Percentiles rank a stretch among this genome's conserved stretches.
Evolutionary conservation across 1,284 basidiomycete genomes (phyloP).

Genomic region (Xerocomus nothofagi): DNA sequence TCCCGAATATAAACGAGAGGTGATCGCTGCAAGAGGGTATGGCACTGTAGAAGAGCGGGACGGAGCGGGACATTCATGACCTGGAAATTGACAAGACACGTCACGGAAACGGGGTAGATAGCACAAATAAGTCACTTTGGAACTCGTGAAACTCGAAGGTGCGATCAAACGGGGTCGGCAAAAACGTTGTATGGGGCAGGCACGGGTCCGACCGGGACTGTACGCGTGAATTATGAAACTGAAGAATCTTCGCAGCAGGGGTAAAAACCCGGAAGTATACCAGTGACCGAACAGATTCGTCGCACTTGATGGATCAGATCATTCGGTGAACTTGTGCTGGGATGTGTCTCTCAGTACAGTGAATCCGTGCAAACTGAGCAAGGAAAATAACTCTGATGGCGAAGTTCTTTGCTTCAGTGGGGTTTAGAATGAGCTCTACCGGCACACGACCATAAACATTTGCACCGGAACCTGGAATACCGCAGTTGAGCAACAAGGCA

Average conservation of each 20-base stretch:
- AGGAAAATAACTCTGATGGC: constrained; percentile 50
- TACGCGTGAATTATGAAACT: neutral
- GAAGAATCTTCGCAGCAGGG: constrained; percentile 4
- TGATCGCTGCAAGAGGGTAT: neutral
- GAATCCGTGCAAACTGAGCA: constrained; percentile 49
- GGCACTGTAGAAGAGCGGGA: constrained; percentile 10
- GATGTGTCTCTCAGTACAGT: constrained; percentile 36
- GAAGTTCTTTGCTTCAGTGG: constrained; percentile 42
- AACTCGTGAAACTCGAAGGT: constrained; percentile 13
- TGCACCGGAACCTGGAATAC: constrained; percentile 49
- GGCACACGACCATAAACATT: constrained; percentile 47
- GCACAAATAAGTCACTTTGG: constrained; percentile 10
- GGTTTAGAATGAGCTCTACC: constrained; percentile 48
- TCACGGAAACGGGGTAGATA: neutral
- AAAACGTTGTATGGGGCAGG: neutral
- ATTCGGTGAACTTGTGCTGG: neutral
- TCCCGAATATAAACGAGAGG: neutral
- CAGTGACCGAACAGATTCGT: too few species aligned
- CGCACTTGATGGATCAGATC: neutral
- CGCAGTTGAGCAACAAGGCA: neutral
- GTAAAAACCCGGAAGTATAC: too few species aligned
- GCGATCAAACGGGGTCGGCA: constrained; percentile 4
- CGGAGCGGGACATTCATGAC: constrained; percentile 16
- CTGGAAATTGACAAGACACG: neutral
- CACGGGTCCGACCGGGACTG: neutral